Evolutionary conservation across 1,284 basidiomycete genomes (phyloP).

Genomic region (Heterobasidion annosum): DNA sequence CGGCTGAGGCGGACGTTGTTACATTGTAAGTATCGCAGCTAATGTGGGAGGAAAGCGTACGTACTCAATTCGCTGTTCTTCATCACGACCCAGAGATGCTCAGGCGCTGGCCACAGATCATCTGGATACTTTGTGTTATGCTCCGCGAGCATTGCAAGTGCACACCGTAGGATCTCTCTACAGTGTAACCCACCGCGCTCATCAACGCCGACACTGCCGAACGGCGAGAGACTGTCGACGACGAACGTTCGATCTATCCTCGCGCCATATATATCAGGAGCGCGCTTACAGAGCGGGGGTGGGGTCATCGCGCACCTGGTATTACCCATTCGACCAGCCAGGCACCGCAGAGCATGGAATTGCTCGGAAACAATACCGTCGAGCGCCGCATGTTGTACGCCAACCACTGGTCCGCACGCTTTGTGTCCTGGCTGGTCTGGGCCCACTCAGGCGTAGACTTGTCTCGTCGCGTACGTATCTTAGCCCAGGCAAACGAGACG

Average conservation of each 20-base stretch:
- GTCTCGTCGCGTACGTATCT: background rate
- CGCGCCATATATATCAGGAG: background rate
- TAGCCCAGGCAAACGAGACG: constrained; percentile 1
- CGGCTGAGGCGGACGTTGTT: background rate
- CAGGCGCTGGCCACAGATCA: background rate
- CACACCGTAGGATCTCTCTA: background rate
- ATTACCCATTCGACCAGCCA: constrained; percentile 1
- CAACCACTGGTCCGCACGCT: background rate
- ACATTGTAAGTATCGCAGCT: background rate
- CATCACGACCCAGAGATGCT: background rate
- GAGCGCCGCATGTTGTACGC: constrained; percentile 2
- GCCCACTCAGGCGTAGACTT: constrained; percentile 2
- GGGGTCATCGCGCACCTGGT: background rate
- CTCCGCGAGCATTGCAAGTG: background rate
- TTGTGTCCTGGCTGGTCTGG: background rate
- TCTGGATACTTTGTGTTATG: background rate
- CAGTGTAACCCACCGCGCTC: background rate
- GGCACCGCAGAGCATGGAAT: background rate
- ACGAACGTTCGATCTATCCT: background rate
- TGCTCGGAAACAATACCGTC: background rate
- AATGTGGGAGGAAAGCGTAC: background rate
- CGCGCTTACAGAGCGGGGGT: background rate
- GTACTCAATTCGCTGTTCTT: background rate
- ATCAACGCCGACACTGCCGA: background rate
- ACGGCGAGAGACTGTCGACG: background rate